A percentile compares a stretch with the other conserved stretches of the same genome.
Conservation (phyloP, 768 basidiomycete species). For the Heimioporus sp. region DNA sequence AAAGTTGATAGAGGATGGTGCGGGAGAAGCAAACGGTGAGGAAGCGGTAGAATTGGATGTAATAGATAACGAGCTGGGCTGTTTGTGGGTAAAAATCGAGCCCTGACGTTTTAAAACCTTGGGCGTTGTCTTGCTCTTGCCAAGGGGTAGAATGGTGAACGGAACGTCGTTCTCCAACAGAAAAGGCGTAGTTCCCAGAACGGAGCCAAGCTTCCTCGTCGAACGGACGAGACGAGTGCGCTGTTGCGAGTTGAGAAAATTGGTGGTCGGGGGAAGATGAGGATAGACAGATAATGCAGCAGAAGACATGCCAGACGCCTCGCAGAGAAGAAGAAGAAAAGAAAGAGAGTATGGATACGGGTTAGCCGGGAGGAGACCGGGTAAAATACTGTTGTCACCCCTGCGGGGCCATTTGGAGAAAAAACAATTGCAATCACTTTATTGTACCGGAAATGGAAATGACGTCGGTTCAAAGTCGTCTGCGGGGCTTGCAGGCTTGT, state of each 20-base stretch:
- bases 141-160: slow-evolving; percentile 22
- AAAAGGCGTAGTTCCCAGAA: slow-evolving; percentile 37
- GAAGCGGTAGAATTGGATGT: slow-evolving; percentile 17
- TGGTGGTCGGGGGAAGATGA: slow-evolving; percentile 35
- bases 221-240: slow-evolving; percentile 37
- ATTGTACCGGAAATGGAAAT: slow-evolving; percentile 14
- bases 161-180: slow-evolving; percentile 29
- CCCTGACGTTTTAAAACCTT: slow-evolving; percentile 31
- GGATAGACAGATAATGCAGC: slow-evolving; percentile 14
- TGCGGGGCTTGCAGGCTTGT: too few relatives aligned
- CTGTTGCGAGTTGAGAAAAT: slow-evolving; percentile 29
- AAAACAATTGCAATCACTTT: slow-evolving; percentile 1
- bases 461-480: too few relatives aligned
- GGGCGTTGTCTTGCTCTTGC: slow-evolving; percentile 10
- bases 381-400: slow-evolving; percentile 7
- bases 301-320: slow-evolving; percentile 23
- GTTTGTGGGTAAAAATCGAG: slow-evolving; percentile 28
- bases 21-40: slow-evolving; percentile 9
- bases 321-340: neutral
- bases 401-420: neutral
- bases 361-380: neutral
- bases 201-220: slow-evolving; percentile 34
- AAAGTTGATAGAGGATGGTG: slow-evolving; percentile 16
- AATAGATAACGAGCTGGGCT: slow-evolving; percentile 19
- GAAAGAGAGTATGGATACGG: neutral